These are phyloP conservation scores for bread wheat (Triticum aestivum) DNA, from an alignment of 176 grass and related monocot species.

Conservation along the genomic window DNA sequence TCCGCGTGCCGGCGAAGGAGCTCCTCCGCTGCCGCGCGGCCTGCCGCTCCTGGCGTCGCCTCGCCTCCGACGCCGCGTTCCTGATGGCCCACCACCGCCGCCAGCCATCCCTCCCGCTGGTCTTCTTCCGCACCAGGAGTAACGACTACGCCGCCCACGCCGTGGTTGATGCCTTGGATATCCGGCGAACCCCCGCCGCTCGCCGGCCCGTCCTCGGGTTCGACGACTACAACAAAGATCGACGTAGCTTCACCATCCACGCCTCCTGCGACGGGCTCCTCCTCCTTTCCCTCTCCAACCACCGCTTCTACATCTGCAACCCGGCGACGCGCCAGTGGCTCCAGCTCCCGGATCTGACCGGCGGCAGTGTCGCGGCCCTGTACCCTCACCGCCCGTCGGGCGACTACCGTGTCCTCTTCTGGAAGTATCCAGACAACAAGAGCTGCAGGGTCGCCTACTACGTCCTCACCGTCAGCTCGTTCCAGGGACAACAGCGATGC, in stretches of 20 bases:
- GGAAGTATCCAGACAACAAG: no score
- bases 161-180: not conserved
- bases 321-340: constrained; percentile 7
- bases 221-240: not conserved
- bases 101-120: not conserved
- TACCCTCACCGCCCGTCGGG: constrained; percentile 1
- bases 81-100: not conserved
- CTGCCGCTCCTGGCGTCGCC: not conserved
- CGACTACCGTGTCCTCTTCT: not conserved
- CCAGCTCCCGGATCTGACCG: not conserved
- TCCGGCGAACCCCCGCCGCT: not conserved
- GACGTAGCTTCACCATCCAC: not conserved
- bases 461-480: not conserved
- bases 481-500: not conserved
- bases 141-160: no score
- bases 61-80: not conserved
- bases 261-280: constrained; percentile 7
- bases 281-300: not conserved
- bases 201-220: not conserved
- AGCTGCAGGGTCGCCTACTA: not conserved
- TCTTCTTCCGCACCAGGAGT: not conserved
- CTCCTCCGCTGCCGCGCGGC: not conserved
- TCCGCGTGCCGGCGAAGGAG: not conserved
- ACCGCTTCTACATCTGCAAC: constrained; percentile 5
- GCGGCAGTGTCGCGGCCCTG: not conserved